Evolutionary conservation across 306 rosid species (phyloP).

Genomic region (Cercis canadensis): DNA sequence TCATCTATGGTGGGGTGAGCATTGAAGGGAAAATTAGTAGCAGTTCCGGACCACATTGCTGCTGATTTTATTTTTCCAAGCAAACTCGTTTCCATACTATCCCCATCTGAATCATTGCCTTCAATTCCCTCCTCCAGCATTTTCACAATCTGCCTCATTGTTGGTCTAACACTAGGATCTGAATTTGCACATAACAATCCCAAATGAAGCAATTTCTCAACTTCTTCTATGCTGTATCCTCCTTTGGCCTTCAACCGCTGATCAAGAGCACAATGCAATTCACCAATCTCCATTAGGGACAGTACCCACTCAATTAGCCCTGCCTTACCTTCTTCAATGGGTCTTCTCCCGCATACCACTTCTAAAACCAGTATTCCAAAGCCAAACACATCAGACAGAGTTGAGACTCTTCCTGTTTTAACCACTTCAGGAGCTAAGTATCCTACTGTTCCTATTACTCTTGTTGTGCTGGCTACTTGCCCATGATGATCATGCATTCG

Average conservation of each 20-base stretch:
- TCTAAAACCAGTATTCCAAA: slow-evolving; percentile 68
- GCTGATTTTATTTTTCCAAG: slow-evolving; percentile 43
- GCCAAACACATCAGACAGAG: slow-evolving; percentile 61
- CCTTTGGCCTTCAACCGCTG: slow-evolving; percentile 49
- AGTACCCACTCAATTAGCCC: slow-evolving; percentile 58
- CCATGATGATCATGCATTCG: slow-evolving; percentile 57
- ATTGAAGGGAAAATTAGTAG: slow-evolving; percentile 9
- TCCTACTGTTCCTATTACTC: slow-evolving; percentile 66
- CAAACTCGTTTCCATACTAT: slow-evolving; percentile 42
- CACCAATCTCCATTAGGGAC: slow-evolving; percentile 47
- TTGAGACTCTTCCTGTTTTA: slow-evolving; percentile 49
- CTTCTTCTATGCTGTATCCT: slow-evolving; percentile 49
- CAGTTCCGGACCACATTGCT: slow-evolving; percentile 39
- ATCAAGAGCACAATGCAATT: slow-evolving; percentile 50
- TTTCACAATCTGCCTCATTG: slow-evolving; percentile 63
- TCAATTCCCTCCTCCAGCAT: slow-evolving; percentile 52
- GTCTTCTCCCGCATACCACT: slow-evolving; percentile 62
- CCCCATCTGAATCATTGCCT: slow-evolving; percentile 29
- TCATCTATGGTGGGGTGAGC: slow-evolving; percentile 55
- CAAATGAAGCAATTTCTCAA: slow-evolving; percentile 59
- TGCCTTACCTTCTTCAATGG: slow-evolving; percentile 57
- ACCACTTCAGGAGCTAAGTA: slow-evolving; percentile 73
- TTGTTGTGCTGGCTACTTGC: slow-evolving; percentile 49
- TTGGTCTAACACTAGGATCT: slow-evolving; percentile 61
- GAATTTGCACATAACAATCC: slow-evolving; percentile 63